Evolutionary conservation across 345 rosid species (phyloP).

Genomic region (Dipteronia dyeriana): DNA sequence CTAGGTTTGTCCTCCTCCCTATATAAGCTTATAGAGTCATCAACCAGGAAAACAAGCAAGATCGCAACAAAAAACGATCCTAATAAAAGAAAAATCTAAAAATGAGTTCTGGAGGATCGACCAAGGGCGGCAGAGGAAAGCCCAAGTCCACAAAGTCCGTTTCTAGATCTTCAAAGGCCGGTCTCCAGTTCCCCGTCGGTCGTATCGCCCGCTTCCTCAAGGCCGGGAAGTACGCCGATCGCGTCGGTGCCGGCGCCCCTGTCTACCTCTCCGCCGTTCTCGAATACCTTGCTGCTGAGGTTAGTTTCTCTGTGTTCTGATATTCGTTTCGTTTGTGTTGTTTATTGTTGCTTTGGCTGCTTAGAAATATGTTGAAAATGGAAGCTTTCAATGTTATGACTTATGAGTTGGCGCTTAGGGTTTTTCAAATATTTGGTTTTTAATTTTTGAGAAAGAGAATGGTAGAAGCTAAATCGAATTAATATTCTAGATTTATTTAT

Average conservation of each 20-base stretch:
- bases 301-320: background rate
- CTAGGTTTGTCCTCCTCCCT: background rate
- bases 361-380: background rate
- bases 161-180: slow-evolving; percentile 65
- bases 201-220: slow-evolving; percentile 76
- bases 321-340: background rate
- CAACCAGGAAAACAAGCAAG: background rate
- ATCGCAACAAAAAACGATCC: background rate
- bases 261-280: slow-evolving; percentile 80
- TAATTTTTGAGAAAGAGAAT: too few species aligned
- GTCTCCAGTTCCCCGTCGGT: slow-evolving; percentile 78
- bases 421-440: background rate
- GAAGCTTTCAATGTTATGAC: background rate
- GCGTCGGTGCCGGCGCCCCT: slow-evolving; percentile 77
- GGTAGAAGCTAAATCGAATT: background rate
- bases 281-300: slow-evolving; percentile 89
- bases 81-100: background rate
- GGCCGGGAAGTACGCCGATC: slow-evolving; percentile 66
- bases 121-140: slow-evolving; percentile 51
- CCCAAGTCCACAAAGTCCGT: slow-evolving; percentile 59
- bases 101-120: slow-evolving; percentile 39
- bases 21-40: background rate
- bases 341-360: background rate
- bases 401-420: background rate
- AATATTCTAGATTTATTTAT: too few species aligned